phyloP scores from a whole-genome alignment of 2,329 filamentous ascomycete species.

The Immersiporthe knoxdaviesiana region DNA sequence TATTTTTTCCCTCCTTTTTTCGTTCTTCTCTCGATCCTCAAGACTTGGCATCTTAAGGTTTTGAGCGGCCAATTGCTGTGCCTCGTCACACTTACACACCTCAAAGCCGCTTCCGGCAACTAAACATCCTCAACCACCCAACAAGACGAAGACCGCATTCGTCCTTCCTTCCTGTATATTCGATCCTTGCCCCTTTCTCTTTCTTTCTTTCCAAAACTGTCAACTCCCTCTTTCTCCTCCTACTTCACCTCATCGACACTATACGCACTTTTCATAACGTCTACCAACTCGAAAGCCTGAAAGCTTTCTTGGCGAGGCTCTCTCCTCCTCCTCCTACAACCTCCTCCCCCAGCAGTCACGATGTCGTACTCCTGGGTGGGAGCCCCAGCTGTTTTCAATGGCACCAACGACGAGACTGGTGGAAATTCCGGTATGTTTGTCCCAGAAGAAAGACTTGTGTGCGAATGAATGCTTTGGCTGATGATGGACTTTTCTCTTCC shows the following conservation, averaged over 20 bases:
- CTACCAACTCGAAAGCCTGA: neutral
- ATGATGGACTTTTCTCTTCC: neutral
- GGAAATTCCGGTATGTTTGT: constrained; percentile 76
- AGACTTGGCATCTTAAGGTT: too few species aligned
- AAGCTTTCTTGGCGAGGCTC: constrained; percentile 15
- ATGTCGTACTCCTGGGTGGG: constrained; percentile 67
- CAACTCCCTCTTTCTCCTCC: neutral
- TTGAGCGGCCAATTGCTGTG: constrained; percentile 15
- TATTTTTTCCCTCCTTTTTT: neutral
- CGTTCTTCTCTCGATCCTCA: neutral
- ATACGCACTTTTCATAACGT: neutral
- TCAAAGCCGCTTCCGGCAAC: constrained; percentile 17
- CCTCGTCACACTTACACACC: constrained; percentile 16
- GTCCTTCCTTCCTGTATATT: constrained; percentile 1
- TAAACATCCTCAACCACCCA: constrained; percentile 5
- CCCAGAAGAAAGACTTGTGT: constrained; percentile 28
- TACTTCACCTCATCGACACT: neutral
- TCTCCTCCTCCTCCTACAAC: neutral
- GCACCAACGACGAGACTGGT: constrained; percentile 65
- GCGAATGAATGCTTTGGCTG: constrained; percentile 24
- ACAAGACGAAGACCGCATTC: neutral
- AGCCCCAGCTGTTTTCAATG: constrained; percentile 63
- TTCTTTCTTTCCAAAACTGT: neutral
- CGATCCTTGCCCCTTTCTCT: neutral
- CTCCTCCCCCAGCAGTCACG: constrained; percentile 30